These are phyloP conservation scores for Candida vartiovaarae DNA, from an alignment of 805 yeast genomes.

Conservation along the genomic window DNA sequence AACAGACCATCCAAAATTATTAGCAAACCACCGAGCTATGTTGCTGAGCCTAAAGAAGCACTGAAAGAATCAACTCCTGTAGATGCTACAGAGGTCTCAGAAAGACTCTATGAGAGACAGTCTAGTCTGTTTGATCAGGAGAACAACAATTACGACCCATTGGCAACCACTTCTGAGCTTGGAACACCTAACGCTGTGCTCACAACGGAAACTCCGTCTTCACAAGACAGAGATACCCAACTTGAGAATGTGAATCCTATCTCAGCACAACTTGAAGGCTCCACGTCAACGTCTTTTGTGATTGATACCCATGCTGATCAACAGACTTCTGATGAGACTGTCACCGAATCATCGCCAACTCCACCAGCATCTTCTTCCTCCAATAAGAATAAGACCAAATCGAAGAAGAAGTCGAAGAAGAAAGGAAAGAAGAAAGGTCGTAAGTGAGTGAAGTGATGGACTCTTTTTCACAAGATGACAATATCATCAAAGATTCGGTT, in stretches of 20 bases:
- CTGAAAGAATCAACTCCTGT: conserved; percentile 3
- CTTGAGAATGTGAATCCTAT: too few relatives aligned
- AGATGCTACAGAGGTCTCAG: conserved; percentile 9
- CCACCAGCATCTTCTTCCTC: background rate
- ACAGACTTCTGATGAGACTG: background rate
- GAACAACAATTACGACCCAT: conserved; percentile 20
- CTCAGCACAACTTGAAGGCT: too few relatives aligned
- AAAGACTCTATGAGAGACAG: conserved; percentile 25
- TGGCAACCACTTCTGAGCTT: background rate
- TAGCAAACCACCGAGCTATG: conserved; percentile 22
- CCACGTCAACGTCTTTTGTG: too few relatives aligned
- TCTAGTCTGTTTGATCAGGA: conserved; percentile 28
- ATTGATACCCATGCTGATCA: background rate
- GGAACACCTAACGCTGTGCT: too few relatives aligned
- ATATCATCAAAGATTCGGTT: too few relatives aligned
- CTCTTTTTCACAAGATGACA: too few relatives aligned
- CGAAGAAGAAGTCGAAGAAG: conserved; percentile 13
- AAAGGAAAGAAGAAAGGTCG: conserved; percentile 9
- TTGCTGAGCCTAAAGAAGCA: conserved; percentile 19
- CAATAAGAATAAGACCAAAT: conserved; percentile 4
- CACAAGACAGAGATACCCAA: too few relatives aligned
- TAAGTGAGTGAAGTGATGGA: background rate
- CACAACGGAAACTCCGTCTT: background rate
- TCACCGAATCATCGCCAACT: conserved; percentile 2
- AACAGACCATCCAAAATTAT: conserved; percentile 5